These are phyloP conservation scores for Prunella vulgaris DNA, from an alignment of 257 asterid species.

Conservation along the genomic window DNA sequence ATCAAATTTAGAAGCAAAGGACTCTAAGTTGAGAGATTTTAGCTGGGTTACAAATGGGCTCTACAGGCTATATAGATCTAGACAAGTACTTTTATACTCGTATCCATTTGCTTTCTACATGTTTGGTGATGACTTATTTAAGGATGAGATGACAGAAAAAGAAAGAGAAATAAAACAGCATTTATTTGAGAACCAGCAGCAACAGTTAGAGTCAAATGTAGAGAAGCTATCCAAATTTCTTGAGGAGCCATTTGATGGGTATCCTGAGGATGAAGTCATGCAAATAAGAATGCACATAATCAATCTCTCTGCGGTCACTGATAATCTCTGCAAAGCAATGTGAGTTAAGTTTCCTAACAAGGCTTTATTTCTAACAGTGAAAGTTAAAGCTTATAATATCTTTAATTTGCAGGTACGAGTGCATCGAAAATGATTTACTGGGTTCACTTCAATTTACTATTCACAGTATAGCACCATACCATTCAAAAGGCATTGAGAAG, in stretches of 20 bases:
- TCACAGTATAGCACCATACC: constrained; percentile 75
- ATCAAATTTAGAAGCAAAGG: constrained; percentile 56
- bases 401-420: constrained; percentile 67
- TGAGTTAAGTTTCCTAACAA: constrained; percentile 31
- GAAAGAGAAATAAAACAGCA: constrained; percentile 72
- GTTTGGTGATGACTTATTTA: constrained; percentile 87
- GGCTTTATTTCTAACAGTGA: neutral
- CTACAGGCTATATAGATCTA: constrained; percentile 79
- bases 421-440: constrained; percentile 75
- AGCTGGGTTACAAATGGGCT: constrained; percentile 88
- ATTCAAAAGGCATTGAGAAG: constrained; percentile 75
- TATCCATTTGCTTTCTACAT: constrained; percentile 96
- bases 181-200: constrained; percentile 97
- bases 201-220: constrained; percentile 87
- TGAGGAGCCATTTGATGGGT: constrained; percentile 77
- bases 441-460: constrained; percentile 59
- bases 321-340: constrained; percentile 75
- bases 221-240: constrained; percentile 83
- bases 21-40: constrained; percentile 65
- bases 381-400: constrained; percentile 22
- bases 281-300: constrained; percentile 75
- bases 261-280: constrained; percentile 44
- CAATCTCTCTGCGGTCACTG: constrained; percentile 65
- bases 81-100: constrained; percentile 78
- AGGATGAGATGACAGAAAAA: constrained; percentile 70